A percentile compares a stretch with the other conserved stretches of the same genome.
Conservation (phyloP, 2,329 filamentous ascomycete species). For the Hysterium pulicare region DNA sequence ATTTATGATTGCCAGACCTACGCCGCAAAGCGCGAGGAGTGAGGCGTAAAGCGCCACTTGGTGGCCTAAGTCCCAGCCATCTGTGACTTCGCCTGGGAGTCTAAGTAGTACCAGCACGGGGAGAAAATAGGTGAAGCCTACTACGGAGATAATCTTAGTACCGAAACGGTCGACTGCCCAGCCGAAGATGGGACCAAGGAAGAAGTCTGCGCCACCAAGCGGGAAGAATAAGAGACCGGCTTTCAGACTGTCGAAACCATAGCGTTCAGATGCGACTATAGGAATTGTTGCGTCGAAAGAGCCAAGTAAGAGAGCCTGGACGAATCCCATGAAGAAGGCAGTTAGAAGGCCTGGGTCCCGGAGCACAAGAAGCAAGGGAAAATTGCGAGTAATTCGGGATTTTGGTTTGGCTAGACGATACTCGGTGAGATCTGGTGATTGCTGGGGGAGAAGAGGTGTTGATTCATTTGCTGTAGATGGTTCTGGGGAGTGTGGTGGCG, state of each 20-base stretch:
- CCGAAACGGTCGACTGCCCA: constrained; percentile 48
- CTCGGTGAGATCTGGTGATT: constrained; percentile 20
- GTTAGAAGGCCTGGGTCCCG: constrained; percentile 28
- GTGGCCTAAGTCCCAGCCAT: constrained; percentile 12
- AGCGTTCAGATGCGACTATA: constrained; percentile 41
- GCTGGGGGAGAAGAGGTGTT: constrained; percentile 19
- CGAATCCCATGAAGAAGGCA: constrained; percentile 29
- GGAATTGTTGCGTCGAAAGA: constrained; percentile 50
- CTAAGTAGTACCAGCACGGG: constrained; percentile 44
- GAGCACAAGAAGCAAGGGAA: constrained; percentile 49
- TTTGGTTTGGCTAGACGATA: constrained; percentile 46
- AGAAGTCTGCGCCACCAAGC: constrained; percentile 42
- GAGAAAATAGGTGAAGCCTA: constrained; percentile 43
- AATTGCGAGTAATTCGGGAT: constrained; percentile 35
- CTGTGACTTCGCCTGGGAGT: constrained; percentile 27
- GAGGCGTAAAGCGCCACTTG: constrained; percentile 47
- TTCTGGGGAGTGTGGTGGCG: constrained; percentile 13
- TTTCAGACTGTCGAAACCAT: constrained; percentile 43
- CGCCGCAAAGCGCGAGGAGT: constrained; percentile 47
- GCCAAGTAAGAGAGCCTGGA: constrained; percentile 32
- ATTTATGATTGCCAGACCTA: constrained; percentile 53
- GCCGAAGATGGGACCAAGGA: constrained; percentile 47
- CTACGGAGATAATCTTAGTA: constrained; percentile 40
- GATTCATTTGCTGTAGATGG: constrained; percentile 17
- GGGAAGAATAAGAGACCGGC: constrained; percentile 47